Base-by-base conservation (phyloP, 495 filamentous ascomycete genomes). In the Corynascus novoguineensis region DNA sequence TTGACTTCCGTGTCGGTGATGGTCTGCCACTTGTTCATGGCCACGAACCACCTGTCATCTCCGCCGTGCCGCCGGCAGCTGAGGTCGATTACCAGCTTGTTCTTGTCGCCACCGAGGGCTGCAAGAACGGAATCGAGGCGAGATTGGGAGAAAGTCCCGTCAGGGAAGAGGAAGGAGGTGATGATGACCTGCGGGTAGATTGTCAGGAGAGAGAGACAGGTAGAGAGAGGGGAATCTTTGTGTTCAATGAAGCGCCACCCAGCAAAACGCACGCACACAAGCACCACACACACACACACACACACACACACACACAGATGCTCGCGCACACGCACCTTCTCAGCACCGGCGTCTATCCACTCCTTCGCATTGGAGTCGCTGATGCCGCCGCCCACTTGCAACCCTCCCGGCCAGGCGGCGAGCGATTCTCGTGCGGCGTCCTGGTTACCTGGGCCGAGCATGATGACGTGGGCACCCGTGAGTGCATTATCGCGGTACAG, bases 11-110 rank as follows among this genome's bases (percentile, higher is more conserved):
- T 91, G 67, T 96, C 89, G 1, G 93, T 97, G 56, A 97, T 84
- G 4, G 88, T 92, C 75, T 97, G 92, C 93, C 93, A 98, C 71
- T 95, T 92, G 68, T 97, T 86, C 89, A 93, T 98, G 38, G 93
- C 92, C 28, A 98, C 92, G 58, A 89, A 86, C 92, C 93, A 98
- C 47, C 60, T 81, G 12, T 81, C 80, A 14, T 82, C 75, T 17
- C 79, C 74, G n/a, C 78, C 88, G 55, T 83, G 82, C 42, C 82
- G 74, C 41, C 93, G 82, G 65, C 93, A 98, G 66, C 89, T 95
- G 19, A 98, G 79, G 71, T 98, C 93, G 67, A 98, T 89, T 55
- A 98, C 93, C 47, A 98, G 80, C 71, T 90, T 92, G 49, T 78
- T 76, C 62, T 78, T 87, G 68, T 92, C 86, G 32, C 85, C 83